Evolutionary conservation across 495 filamentous ascomycete species (phyloP).

Genomic region (Chaetomium fimeti): DNA sequence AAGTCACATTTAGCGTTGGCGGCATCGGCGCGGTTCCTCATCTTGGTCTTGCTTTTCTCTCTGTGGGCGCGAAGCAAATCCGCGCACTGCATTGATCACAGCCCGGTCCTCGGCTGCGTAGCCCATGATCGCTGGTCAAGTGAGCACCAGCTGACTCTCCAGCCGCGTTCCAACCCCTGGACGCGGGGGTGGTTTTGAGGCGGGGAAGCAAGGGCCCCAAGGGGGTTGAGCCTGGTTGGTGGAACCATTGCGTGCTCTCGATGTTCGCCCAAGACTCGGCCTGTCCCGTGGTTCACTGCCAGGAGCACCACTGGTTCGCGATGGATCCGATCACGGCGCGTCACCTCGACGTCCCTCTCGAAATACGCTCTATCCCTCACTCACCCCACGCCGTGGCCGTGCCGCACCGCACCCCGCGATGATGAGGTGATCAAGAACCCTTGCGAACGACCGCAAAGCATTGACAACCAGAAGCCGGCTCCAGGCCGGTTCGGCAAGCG

Average conservation of each 20-base stretch:
- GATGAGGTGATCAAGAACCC: background rate
- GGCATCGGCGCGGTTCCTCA: background rate
- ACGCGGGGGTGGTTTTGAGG: slow-evolving; percentile 8
- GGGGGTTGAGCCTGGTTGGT: slow-evolving; percentile 6
- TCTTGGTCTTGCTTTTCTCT: background rate
- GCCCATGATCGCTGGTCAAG: background rate
- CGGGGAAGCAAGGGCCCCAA: slow-evolving; percentile 12
- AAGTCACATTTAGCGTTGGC: background rate
- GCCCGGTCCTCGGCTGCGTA: background rate
- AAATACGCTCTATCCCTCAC: background rate
- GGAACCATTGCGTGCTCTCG: slow-evolving; percentile 4
- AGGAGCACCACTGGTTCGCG: background rate
- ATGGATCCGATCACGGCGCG: background rate
- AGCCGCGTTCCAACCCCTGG: background rate
- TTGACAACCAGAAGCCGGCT: background rate
- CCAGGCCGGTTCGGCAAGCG: slow-evolving; percentile 1
- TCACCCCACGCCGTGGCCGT: no score
- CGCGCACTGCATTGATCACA: background rate
- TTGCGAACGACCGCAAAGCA: background rate
- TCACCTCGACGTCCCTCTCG: background rate
- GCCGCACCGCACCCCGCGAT: background rate
- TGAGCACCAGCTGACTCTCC: slow-evolving; percentile 14
- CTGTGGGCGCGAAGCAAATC: background rate
- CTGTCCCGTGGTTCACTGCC: background rate
- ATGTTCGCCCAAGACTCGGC: background rate